phyloP scores from a whole-genome alignment of 2,329 filamentous ascomycete genomes.

The Penicillium sp. region DNA sequence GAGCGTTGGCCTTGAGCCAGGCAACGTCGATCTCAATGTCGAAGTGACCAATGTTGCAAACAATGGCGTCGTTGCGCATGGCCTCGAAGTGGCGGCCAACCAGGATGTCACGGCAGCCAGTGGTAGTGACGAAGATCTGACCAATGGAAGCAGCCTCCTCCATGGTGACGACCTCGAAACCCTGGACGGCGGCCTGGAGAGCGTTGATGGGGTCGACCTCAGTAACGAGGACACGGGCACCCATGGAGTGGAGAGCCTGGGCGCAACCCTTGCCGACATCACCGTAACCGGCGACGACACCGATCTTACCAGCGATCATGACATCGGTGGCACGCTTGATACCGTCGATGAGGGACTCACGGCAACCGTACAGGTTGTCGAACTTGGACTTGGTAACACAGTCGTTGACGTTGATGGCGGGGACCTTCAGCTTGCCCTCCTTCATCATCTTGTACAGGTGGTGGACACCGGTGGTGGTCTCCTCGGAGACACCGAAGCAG shows the following conservation, averaged over 20 bases:
- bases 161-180: slow-evolving; percentile 97
- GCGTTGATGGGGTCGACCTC: slow-evolving; percentile 99
- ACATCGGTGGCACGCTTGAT: slow-evolving; percentile 99
- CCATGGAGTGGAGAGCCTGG: slow-evolving; percentile 94
- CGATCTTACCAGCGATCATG: slow-evolving; percentile 99
- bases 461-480: slow-evolving; percentile 99
- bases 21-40: slow-evolving; percentile 99
- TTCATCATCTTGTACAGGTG: slow-evolving; percentile 99
- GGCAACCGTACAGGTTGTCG: slow-evolving; percentile 99
- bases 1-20: slow-evolving; percentile 97
- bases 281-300: slow-evolving; percentile 96
- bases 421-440: slow-evolving; percentile 85
- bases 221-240: slow-evolving; percentile 93
- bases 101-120: slow-evolving; percentile 97
- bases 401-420: slow-evolving; percentile 99
- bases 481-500: slow-evolving; percentile 98
- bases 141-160: slow-evolving; percentile 87
- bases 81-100: slow-evolving; percentile 88
- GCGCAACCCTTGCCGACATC: slow-evolving; percentile 99
- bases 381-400: slow-evolving; percentile 99
- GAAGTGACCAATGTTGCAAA: slow-evolving; percentile 99
- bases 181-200: slow-evolving; percentile 96
- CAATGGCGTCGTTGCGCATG: slow-evolving; percentile 97
- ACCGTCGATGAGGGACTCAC: slow-evolving; percentile 96
- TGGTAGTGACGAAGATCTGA: slow-evolving; percentile 99